Conservation (phyloP, 257 asterid species). For the Solanum chmielewskii region DNA sequence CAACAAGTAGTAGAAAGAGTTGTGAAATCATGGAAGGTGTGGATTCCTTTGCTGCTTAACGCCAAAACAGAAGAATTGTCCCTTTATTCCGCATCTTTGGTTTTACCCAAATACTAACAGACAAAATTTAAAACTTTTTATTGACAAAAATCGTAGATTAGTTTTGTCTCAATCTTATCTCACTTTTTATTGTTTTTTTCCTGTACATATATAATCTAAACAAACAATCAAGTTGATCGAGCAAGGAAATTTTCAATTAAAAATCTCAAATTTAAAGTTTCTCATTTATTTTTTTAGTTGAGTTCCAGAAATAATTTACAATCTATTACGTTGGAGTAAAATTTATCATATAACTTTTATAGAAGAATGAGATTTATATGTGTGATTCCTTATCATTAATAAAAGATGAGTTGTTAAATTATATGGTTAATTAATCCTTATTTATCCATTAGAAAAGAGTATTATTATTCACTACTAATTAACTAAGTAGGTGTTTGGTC, state of each 20-base stretch:
- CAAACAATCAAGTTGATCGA: not conserved
- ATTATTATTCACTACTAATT: not conserved
- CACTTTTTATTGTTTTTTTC: not conserved
- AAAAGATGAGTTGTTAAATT: not conserved
- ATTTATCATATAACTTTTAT: not conserved
- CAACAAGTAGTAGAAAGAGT: not conserved
- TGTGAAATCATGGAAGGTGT: not conserved
- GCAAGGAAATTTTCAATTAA: not conserved
- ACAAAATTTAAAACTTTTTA: slow-evolving; percentile 9
- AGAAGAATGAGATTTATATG: not conserved
- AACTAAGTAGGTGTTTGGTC: no score
- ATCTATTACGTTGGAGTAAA: not conserved
- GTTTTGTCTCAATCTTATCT: not conserved
- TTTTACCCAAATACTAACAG: slow-evolving; percentile 17
- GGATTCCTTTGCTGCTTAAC: not conserved
- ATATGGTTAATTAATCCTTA: not conserved
- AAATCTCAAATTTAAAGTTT: not conserved
- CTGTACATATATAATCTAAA: not conserved
- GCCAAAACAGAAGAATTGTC: slow-evolving; percentile 17
- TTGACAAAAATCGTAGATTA: not conserved
- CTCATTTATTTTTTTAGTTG: no score
- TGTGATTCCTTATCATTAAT: not conserved
- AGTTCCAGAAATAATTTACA: not conserved
- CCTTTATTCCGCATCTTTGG: slow-evolving; percentile 2
- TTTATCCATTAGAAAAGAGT: not conserved